Conservation (phyloP, 306 rosid genomes). For the Echinosophora koreensis region DNA sequence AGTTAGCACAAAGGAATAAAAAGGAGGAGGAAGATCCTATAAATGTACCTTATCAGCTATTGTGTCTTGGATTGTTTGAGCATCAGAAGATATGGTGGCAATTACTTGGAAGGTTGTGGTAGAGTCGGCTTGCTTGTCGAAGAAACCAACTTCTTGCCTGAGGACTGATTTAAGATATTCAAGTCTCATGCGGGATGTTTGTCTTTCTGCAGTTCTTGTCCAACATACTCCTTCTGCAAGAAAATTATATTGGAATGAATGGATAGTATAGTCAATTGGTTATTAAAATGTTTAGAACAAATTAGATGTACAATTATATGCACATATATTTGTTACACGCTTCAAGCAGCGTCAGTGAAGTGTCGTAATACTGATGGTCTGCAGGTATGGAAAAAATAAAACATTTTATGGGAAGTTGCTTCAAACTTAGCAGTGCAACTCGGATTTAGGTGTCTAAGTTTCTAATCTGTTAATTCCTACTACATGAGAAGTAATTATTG, state of each 20-base stretch:
- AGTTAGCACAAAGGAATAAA: neutral
- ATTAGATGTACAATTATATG: constrained; percentile 6
- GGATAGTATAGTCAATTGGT: neutral
- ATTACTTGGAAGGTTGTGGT: constrained; percentile 75
- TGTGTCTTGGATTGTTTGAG: constrained; percentile 76
- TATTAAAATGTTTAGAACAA: constrained; percentile 2
- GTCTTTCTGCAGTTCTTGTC: constrained; percentile 89
- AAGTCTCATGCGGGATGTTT: constrained; percentile 68
- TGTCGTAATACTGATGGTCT: neutral
- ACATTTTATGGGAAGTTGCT: neutral
- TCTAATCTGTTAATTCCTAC: neutral
- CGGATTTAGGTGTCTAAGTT: neutral
- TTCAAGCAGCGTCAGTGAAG: neutral
- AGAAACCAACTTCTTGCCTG: constrained; percentile 79
- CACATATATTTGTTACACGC: neutral
- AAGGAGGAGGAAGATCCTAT: neutral
- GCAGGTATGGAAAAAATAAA: neutral
- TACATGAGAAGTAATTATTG: neutral
- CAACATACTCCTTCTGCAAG: constrained; percentile 79
- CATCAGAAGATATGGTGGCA: constrained; percentile 74
- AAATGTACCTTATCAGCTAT: constrained; percentile 70
- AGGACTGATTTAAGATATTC: constrained; percentile 75
- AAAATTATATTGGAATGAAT: constrained; percentile 30
- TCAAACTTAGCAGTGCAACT: neutral
- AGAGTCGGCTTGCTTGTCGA: constrained; percentile 63